These are phyloP conservation scores for Hymenoscyphus fraxineus DNA, from an alignment of 2,329 filamentous ascomycete species.

Conservation along the genomic window DNA sequence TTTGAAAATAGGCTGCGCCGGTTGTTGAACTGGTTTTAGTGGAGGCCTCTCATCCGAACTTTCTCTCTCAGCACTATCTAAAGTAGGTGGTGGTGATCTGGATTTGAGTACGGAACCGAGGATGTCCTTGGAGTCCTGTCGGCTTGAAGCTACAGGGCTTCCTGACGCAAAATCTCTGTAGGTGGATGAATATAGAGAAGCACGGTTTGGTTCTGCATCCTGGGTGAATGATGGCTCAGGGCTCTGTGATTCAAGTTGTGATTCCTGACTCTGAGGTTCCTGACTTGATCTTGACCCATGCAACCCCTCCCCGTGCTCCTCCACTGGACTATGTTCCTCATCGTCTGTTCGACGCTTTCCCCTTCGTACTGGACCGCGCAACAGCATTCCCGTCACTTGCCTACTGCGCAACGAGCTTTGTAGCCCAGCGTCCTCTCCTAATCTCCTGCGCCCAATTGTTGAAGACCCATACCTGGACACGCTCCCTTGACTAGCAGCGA, in stretches of 20 bases:
- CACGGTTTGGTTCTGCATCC: slow-evolving; percentile 33
- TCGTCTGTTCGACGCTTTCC: slow-evolving; percentile 59
- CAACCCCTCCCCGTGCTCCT: slow-evolving; percentile 34
- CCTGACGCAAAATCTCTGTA: slow-evolving; percentile 45
- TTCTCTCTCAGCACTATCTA: slow-evolving; percentile 27
- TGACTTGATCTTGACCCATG: slow-evolving; percentile 32
- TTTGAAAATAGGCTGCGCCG: slow-evolving; percentile 53
- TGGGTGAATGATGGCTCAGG: slow-evolving; percentile 28
- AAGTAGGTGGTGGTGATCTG: slow-evolving; percentile 30
- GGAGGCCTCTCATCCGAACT: slow-evolving; percentile 41
- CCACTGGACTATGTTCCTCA: slow-evolving; percentile 40
- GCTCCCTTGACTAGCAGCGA: slow-evolving; percentile 48
- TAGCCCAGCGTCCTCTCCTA: slow-evolving; percentile 60
- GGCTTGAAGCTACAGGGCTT: slow-evolving; percentile 38
- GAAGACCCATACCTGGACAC: slow-evolving; percentile 49
- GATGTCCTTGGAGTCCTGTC: slow-evolving; percentile 24
- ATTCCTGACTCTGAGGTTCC: slow-evolving; percentile 29
- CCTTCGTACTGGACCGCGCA: slow-evolving; percentile 75
- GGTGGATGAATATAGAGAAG: slow-evolving; percentile 32
- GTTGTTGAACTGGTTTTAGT: slow-evolving; percentile 40
- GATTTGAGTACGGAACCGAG: slow-evolving; percentile 29
- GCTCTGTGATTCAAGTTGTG: slow-evolving; percentile 25
- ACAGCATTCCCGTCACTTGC: slow-evolving; percentile 70
- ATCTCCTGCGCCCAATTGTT: slow-evolving; percentile 47
- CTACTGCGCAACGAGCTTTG: slow-evolving; percentile 77